phyloP scores from a whole-genome alignment of 345 rosid species.

The Acer negundo region DNA sequence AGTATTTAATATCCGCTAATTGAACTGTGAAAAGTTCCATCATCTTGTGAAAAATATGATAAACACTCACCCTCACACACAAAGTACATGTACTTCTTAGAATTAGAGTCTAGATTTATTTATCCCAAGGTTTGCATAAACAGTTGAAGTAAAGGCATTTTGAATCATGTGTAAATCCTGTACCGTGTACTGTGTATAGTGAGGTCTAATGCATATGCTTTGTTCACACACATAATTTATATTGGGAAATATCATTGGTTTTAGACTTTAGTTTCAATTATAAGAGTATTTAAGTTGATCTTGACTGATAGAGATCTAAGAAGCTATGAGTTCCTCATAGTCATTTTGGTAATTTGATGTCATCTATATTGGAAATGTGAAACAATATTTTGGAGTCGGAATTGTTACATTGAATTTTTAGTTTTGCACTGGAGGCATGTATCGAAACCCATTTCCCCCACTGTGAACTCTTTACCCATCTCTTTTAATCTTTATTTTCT shows the following conservation, averaged over 20 bases:
- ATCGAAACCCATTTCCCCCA: too few relatives aligned
- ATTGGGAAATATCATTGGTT: background rate
- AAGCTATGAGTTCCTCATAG: background rate
- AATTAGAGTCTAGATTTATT: background rate
- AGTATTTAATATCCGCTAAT: background rate
- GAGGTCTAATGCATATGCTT: background rate
- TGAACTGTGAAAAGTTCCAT: background rate
- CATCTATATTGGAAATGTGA: background rate
- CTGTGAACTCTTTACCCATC: too few relatives aligned
- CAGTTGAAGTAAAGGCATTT: background rate
- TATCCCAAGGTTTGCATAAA: background rate
- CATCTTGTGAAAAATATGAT: background rate
- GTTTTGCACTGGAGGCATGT: too few relatives aligned
- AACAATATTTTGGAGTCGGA: background rate
- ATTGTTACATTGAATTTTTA: too few relatives aligned
- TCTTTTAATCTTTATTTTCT: too few relatives aligned
- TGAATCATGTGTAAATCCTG: background rate
- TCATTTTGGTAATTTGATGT: background rate
- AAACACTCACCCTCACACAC: background rate
- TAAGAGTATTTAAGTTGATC: background rate
- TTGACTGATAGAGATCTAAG: background rate
- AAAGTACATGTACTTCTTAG: background rate
- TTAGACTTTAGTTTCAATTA: background rate
- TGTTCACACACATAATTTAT: too few relatives aligned
- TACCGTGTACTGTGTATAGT: background rate